Evolutionary conservation across 352 stramenopile species (phyloP).

Genomic region (Phytophthora colocasiae): DNA sequence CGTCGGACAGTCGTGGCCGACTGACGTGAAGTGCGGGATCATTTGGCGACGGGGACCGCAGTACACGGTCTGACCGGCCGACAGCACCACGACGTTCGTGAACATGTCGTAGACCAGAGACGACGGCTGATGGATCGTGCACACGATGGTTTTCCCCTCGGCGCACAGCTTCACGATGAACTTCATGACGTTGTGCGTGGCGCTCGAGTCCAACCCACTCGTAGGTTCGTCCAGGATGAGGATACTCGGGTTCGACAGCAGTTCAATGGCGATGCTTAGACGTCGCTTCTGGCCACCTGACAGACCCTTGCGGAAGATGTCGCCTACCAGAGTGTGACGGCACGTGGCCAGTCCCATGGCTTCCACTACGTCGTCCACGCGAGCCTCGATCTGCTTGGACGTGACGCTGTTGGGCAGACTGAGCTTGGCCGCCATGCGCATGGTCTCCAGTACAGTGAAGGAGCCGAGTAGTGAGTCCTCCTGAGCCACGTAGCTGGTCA

Average conservation of each 20-base stretch:
- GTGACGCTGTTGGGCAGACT: constrained; percentile 50
- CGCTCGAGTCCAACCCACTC: constrained; percentile 48
- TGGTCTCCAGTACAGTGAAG: constrained; percentile 74
- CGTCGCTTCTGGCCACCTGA: constrained; percentile 81
- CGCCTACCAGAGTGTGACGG: constrained; percentile 69
- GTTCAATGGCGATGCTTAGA: constrained; percentile 80
- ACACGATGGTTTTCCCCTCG: constrained; percentile 65
- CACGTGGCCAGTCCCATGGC: constrained; percentile 58
- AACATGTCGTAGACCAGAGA: constrained; percentile 51
- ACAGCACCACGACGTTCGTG: constrained; percentile 59
- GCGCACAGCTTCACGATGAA: constrained; percentile 25
- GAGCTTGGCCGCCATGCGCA: constrained; percentile 67
- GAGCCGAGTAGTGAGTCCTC: constrained; percentile 70
- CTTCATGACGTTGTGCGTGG: constrained; percentile 32
- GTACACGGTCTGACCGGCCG: constrained; percentile 81
- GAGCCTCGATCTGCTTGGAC: constrained; percentile 30
- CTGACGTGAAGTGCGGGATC: constrained; percentile 46
- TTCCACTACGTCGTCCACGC: constrained; percentile 61
- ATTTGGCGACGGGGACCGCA: constrained; percentile 56
- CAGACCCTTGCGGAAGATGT: constrained; percentile 80
- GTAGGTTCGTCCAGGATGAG: constrained; percentile 87
- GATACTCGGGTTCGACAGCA: constrained; percentile 74
- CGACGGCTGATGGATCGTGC: constrained; percentile 93
- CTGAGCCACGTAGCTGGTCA: constrained; percentile 75
- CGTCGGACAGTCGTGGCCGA: constrained; percentile 44